Evolutionary conservation across 768 basidiomycete genomes (phyloP), one percentile per base, ranked within the genome.

Genomic region (Lactarius evosmus): DNA sequence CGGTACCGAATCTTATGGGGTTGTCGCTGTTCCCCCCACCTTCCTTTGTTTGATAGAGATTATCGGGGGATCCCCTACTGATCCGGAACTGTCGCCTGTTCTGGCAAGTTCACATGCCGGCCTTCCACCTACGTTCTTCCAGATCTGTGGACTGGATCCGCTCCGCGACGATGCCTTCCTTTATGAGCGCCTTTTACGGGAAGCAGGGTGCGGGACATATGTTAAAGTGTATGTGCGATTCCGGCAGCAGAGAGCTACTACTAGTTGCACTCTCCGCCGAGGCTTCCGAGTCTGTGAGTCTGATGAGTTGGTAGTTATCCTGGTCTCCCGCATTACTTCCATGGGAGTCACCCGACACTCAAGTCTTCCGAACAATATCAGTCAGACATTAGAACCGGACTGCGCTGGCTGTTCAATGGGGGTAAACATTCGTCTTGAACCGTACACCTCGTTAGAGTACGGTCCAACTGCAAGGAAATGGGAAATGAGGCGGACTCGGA

Each of bases 131-230:
- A 19, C 41, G 7, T 52, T 51, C 22, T 30, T 61, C 9, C 56
- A 59, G 44, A 33, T 56, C n/a, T 50, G 51, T n/a, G 44, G 56
- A 5, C 25, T 63, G 29, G 51, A 63, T 38, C 44, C 54, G 27
- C 58, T 66, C 57, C 60, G 60, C 3, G 64, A 55, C 36, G 61
- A 60, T 30, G 34, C 27, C 0, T 36, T 66, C 22, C 61, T 66
- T 17, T 65, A 65, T 29, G 46, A 34, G 2, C 50, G 29, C 27
- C 16, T 66, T 38, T 33, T 66, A 19, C 34, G 40, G 4, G 54
- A 44, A 36, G 51, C 53, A 19, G 54, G 38, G 8, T 22, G 53
- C 33, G 56, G 30, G 22, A 54, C 61, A 9, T 17, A 49, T 44
- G 29, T 58, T 0, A 56, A 65, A 34, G 41, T 61, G 59, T 65